A percentile compares a stretch with the other conserved stretches of the same genome.
These are phyloP conservation scores for Nyssa sinensis DNA, from an alignment of 148 eudicot species.

Conservation along the genomic window DNA sequence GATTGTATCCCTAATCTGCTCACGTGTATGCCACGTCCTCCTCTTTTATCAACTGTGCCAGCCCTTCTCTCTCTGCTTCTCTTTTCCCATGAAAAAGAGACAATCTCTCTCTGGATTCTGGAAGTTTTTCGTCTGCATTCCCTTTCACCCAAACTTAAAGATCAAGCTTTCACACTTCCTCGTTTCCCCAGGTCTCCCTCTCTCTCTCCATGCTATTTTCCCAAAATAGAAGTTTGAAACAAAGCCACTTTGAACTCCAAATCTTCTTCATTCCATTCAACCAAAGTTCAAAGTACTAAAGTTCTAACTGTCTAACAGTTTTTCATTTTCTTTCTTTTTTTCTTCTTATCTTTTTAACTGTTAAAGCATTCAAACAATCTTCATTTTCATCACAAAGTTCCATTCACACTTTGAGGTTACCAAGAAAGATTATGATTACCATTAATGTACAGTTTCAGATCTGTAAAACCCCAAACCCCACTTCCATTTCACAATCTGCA, in stretches of 20 bases:
- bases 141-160: constrained; percentile 33
- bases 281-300: constrained; percentile 12
- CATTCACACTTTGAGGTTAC: background rate
- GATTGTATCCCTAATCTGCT: constrained; percentile 13
- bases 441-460: no score
- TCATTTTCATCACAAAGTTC: background rate
- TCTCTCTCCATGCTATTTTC: constrained; percentile 18
- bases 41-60: background rate
- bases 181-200: constrained; percentile 7
- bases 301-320: background rate
- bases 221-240: constrained; percentile 35
- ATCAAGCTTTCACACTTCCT: constrained; percentile 18
- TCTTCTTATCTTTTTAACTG: constrained; percentile 26
- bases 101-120: constrained; percentile 5
- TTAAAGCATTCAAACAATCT: background rate
- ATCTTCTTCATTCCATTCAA: constrained; percentile 7
- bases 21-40: constrained; percentile 64
- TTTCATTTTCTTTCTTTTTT: constrained; percentile 14
- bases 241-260: background rate
- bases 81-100: constrained; percentile 30
- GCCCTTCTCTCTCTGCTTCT: constrained; percentile 14
- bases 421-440: no score
- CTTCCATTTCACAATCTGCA: background rate
- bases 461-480: background rate
- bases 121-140: background rate